A percentile compares a stretch with the other conserved stretches of the same genome.
phyloP scores from a whole-genome alignment of 306 rosid genomes.

The Hylodesmum podocarpum region DNA sequence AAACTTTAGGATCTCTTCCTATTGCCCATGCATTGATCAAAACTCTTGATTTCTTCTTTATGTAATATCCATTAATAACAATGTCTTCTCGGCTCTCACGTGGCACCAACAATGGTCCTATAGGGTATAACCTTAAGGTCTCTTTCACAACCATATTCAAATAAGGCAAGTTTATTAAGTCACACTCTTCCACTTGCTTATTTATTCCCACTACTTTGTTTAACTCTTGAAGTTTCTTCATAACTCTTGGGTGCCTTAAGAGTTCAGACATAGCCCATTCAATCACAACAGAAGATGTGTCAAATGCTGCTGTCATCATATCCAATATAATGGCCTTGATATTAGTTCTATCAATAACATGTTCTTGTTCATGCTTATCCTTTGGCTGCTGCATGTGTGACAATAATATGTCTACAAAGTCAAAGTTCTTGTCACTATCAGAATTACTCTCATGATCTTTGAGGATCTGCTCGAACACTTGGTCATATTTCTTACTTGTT shows the following conservation, averaged over 20 bases:
- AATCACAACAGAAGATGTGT: background rate
- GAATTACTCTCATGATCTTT: conserved; percentile 24
- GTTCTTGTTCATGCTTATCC: background rate
- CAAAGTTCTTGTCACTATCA: background rate
- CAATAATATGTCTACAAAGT: conserved; percentile 24
- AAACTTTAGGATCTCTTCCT: conserved; percentile 29
- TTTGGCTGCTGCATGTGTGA: conserved; percentile 15
- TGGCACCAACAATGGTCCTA: conserved; percentile 19
- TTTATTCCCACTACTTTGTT: conserved; percentile 11
- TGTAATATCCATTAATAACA: conserved; percentile 27
- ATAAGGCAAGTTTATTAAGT: conserved; percentile 21
- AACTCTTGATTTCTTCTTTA: conserved; percentile 17
- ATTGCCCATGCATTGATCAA: conserved; percentile 29
- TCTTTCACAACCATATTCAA: conserved; percentile 42
- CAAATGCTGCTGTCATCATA: conserved; percentile 16
- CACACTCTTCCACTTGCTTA: conserved; percentile 31
- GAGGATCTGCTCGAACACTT: conserved; percentile 5
- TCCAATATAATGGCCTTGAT: conserved; percentile 33
- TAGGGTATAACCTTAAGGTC: conserved; percentile 31
- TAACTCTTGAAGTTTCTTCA: conserved; percentile 34
- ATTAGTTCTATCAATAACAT: conserved; percentile 14
- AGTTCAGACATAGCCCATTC: conserved; percentile 44
- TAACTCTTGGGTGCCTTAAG: conserved; percentile 30
- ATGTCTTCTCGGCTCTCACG: conserved; percentile 10
- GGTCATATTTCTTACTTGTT: background rate